These are phyloP conservation scores for Rhodotorula sp. DNA, from an alignment of 1,284 basidiomycete species.

Conservation along the genomic window DNA sequence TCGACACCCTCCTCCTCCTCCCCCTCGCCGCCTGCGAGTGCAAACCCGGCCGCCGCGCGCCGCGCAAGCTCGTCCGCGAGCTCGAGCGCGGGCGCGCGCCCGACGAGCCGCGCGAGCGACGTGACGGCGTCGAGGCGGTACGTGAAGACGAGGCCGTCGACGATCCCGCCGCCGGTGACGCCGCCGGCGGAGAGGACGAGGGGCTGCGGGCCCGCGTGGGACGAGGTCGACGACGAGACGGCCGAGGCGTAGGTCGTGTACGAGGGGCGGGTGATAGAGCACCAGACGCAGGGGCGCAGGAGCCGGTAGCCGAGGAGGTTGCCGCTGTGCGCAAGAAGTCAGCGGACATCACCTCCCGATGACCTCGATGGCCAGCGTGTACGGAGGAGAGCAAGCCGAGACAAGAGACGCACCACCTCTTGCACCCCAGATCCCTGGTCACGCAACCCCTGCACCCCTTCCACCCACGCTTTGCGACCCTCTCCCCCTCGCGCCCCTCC, in stretches of 20 bases:
- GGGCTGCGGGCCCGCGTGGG: not conserved
- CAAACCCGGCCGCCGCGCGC: not conserved
- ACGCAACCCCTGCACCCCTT: constrained; percentile 26
- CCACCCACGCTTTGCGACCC: constrained; percentile 11
- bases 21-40: not conserved
- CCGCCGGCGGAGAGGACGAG: constrained; percentile 14
- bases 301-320: constrained; percentile 35
- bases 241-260: constrained; percentile 9
- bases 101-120: not conserved
- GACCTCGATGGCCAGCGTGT: not conserved
- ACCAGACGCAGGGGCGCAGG: constrained; percentile 24
- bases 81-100: not conserved
- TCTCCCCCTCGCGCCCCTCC: constrained; percentile 1
- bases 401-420: constrained; percentile 26
- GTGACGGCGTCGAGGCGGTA: constrained; percentile 5
- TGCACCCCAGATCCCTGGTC: constrained; percentile 28
- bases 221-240: constrained; percentile 1
- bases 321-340: constrained; percentile 6
- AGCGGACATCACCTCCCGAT: not conserved
- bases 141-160: constrained; percentile 27
- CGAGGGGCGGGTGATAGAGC: constrained; percentile 17
- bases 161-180: constrained; percentile 26
- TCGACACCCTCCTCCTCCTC: not conserved
- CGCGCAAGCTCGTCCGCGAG: not conserved
- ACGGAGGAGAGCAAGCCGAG: no score